Evolutionary conservation across 768 basidiomycete genomes (phyloP), one percentile per base, ranked within the genome.

Genomic region (Leccinum rimulosum): DNA sequence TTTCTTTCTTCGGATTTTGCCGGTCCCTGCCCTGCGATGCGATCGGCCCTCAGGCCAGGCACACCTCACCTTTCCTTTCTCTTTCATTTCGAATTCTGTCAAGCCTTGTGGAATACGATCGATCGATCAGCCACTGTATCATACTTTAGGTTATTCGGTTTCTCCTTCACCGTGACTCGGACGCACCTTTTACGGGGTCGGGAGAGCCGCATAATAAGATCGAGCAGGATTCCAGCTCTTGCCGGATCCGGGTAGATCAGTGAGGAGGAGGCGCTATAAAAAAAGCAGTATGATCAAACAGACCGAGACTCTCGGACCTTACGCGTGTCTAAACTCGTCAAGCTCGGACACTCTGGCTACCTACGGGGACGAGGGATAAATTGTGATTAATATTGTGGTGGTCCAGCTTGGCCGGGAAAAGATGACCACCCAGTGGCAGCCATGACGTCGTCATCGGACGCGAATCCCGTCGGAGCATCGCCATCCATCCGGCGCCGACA

Each of bases 381-480:
- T 33, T 35, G 33, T 33, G 11, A 56, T 22, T 22, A 22, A 22
- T 22, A 22, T 70, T 69, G 17, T 50, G 7, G 15, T n/a, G 38
- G 7, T n/a, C 38, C 8, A 40, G 6, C 15, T 40, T 40, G 36
- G 8, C 36, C 10, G 19, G 10, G 43, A 19, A 19, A 45, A 19
- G 19, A 45, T 45, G 43, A 43, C 33, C 4, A 12, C 11, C 14
- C 35, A 36, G 35, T 36, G 35, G 14, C 35, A 36, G 35, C 14
- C 35, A 36, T 45, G 43, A 45, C 43, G 19, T 19, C 43, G n/a
- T 19, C 43, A 55, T 54, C 75, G 35, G 71, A 74, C n/a, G 66
- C 73, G 50, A 72, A 68, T 63, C 66, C 73, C 1, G 83, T 79
- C 0, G 84, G 84, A 14, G 78, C 73, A 66, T 86, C 35, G 3